These are phyloP conservation scores for Talaromyces sp. DNA, from an alignment of 2,329 filamentous ascomycete species.

Conservation along the genomic window DNA sequence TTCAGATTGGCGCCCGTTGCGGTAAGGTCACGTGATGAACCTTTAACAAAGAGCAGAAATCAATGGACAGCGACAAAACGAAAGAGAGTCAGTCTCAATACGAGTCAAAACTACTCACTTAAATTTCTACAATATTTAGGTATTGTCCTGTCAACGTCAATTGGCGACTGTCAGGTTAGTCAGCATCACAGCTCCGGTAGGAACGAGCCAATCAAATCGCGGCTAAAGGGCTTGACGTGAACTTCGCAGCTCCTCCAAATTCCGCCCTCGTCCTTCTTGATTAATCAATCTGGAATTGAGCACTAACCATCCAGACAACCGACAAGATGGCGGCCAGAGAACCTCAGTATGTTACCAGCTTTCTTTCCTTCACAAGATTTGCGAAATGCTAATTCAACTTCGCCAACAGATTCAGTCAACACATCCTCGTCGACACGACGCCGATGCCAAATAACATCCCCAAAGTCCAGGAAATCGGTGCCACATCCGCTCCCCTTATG, in stretches of 20 bases:
- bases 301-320: conserved; percentile 19
- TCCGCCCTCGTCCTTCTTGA: conserved; percentile 13
- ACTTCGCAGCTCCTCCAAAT: conserved; percentile 25
- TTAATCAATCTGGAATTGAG: conserved; percentile 14
- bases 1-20: background rate
- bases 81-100: background rate
- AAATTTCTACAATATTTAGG: background rate
- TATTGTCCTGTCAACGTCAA: background rate
- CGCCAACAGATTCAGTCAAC: conserved; percentile 78
- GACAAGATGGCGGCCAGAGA: conserved; percentile 33
- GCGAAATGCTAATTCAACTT: conserved; percentile 17
- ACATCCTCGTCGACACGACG: conserved; percentile 90
- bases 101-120: background rate
- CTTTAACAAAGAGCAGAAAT: too few relatives aligned
- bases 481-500: conserved; percentile 85
- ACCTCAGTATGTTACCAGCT: conserved; percentile 28
- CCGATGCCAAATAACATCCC: conserved; percentile 90
- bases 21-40: conserved; percentile 12
- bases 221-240: conserved; percentile 35
- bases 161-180: conserved; percentile 12
- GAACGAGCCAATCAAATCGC: conserved; percentile 33
- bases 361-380: conserved; percentile 24
- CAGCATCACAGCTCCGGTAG: conserved; percentile 16
- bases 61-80: background rate
- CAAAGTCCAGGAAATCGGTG: conserved; percentile 87